phyloP scores from a whole-genome alignment of 2,329 filamentous ascomycete genomes.

The Akanthomyces dipterigenus region DNA sequence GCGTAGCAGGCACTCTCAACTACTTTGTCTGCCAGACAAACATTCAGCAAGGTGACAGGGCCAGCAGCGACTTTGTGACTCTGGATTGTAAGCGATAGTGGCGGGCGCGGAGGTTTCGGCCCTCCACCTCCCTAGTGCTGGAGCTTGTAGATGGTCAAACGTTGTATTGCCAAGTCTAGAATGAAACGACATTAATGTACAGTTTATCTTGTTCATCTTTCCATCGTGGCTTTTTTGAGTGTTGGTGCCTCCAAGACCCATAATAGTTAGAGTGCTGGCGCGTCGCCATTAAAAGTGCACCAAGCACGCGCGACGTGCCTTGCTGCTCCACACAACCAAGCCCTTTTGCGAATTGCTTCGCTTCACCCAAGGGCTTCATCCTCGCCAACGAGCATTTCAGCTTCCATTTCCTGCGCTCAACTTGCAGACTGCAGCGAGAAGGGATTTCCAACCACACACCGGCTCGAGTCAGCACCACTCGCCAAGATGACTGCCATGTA shows the following conservation, averaged over 20 bases:
- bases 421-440: not conserved
- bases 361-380: not conserved
- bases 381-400: not conserved
- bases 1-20: conserved; percentile 1
- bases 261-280: not conserved
- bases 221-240: too few relatives aligned
- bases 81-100: conserved; percentile 1
- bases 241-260: not conserved
- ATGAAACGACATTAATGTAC: too few relatives aligned
- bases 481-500: conserved; percentile 33
- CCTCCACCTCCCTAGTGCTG: too few relatives aligned
- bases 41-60: conserved; percentile 5
- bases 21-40: conserved; percentile 5
- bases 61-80: conserved; percentile 3
- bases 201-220: not conserved
- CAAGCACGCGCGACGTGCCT: conserved; percentile 4
- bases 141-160: too few relatives aligned
- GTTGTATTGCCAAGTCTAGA: too few relatives aligned
- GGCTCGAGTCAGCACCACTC: conserved; percentile 2
- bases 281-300: conserved; percentile 7
- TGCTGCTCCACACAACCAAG: not conserved
- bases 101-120: too few relatives aligned
- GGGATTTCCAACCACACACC: not conserved
- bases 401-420: not conserved
- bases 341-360: not conserved